These are phyloP conservation scores for Eryngium alpinum DNA, from an alignment of 140 eudicot genomes.

Conservation along the genomic window DNA sequence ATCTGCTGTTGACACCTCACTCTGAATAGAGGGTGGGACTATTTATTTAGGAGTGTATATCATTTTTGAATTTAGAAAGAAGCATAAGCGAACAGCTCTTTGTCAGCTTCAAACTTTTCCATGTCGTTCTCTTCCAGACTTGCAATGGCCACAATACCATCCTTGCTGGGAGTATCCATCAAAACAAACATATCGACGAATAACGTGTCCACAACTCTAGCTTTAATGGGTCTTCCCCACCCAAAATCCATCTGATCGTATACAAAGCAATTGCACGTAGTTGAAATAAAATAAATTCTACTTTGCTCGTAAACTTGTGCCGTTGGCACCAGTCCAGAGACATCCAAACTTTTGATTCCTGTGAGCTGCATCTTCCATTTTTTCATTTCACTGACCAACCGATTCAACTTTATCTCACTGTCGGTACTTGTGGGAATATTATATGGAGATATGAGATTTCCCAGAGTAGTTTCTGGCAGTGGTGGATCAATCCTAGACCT, in stretches of 20 bases:
- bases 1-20: too few relatives aligned
- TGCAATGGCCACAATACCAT: constrained; percentile 22
- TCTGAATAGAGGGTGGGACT: too few relatives aligned
- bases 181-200: not conserved
- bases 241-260: constrained; percentile 25
- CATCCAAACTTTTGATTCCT: not conserved
- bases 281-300: not conserved
- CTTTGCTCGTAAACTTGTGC: not conserved
- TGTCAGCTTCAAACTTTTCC: constrained; percentile 7
- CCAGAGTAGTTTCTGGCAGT: not conserved
- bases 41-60: too few relatives aligned
- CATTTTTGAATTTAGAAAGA: not conserved
- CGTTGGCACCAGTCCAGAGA: not conserved
- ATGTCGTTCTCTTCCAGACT: constrained; percentile 18
- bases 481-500: not conserved
- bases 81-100: not conserved
- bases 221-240: constrained; percentile 27
- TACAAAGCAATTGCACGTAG: constrained; percentile 11
- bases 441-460: not conserved
- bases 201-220: not conserved
- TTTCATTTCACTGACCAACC: not conserved
- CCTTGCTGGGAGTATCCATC: constrained; percentile 21
- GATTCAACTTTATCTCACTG: not conserved
- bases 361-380: not conserved
- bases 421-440: not conserved